Evolutionary conservation across 164 flowering plant species (phyloP).

Genomic region (Paratinospora sagittata): DNA sequence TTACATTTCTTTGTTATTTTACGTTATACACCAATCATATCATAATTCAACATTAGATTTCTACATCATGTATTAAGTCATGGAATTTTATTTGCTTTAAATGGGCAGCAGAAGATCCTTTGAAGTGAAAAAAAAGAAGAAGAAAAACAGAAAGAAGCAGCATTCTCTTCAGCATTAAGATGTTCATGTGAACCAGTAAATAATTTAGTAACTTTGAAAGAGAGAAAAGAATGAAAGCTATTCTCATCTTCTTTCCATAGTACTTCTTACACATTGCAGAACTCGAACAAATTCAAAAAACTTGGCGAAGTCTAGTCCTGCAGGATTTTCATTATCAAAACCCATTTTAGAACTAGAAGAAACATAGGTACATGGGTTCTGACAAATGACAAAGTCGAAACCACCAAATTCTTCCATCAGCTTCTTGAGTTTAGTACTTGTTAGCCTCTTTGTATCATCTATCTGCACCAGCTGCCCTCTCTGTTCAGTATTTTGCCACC

Average conservation of each 20-base stretch:
- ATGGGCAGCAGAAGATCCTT: background rate
- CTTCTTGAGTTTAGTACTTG: conserved; percentile 38
- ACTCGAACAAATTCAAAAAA: conserved; percentile 77
- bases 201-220: background rate
- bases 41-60: no score
- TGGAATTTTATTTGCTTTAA: no score
- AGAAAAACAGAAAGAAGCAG: background rate
- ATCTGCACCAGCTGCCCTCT: conserved; percentile 69
- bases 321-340: conserved; percentile 18
- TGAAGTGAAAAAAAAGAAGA: background rate
- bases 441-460: conserved; percentile 52
- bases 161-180: background rate
- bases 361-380: conserved; percentile 36
- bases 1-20: no score
- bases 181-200: background rate
- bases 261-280: conserved; percentile 49
- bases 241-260: conserved; percentile 26
- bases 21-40: no score
- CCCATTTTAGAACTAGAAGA: conserved; percentile 18
- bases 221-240: background rate
- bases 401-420: conserved; percentile 48
- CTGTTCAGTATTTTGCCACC: conserved; percentile 70
- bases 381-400: conserved; percentile 67
- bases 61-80: no score
- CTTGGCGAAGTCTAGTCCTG: conserved; percentile 46